A percentile compares a stretch with the other conserved stretches of the same genome.
Conservation (phyloP, 108 stramenopile genomes). For the Fragilaria crotonensis region DNA sequence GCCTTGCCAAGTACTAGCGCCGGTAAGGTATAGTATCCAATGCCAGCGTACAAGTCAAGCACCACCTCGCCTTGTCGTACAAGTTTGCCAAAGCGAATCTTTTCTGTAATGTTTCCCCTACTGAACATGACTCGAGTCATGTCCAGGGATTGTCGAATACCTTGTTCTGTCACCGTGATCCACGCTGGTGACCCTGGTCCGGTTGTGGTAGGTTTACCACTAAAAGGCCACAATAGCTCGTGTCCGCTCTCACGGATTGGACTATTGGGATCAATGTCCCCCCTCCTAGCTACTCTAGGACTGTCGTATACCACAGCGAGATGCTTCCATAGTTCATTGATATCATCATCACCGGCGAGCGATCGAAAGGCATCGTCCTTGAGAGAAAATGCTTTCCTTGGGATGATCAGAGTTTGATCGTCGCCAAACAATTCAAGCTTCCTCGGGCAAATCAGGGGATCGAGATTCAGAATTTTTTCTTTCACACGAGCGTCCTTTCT, state of each 20-base stretch:
- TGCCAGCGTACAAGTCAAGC: slow-evolving; percentile 93
- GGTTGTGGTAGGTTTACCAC: slow-evolving; percentile 12
- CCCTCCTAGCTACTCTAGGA: slow-evolving; percentile 61
- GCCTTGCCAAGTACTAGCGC: slow-evolving; percentile 73
- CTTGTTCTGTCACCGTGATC: slow-evolving; percentile 92
- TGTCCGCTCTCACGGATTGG: slow-evolving; percentile 67
- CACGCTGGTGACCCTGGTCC: slow-evolving; percentile 59
- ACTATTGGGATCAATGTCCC: slow-evolving; percentile 70
- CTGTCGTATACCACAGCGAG: slow-evolving; percentile 28
- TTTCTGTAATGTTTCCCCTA: slow-evolving; percentile 90
- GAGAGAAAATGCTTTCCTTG: slow-evolving; percentile 35
- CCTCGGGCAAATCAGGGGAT: slow-evolving; percentile 23
- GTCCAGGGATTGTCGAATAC: slow-evolving; percentile 86
- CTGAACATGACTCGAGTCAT: slow-evolving; percentile 92
- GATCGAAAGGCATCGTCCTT: neutral
- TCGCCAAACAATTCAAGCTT: slow-evolving; percentile 71
- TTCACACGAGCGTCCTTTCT: neutral
- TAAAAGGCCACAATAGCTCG: slow-evolving; percentile 51
- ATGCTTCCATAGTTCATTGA: slow-evolving; percentile 37
- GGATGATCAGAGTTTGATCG: slow-evolving; percentile 68
- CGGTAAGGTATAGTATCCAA: slow-evolving; percentile 95
- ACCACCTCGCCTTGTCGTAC: slow-evolving; percentile 65
- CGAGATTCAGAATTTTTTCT: slow-evolving; percentile 18
- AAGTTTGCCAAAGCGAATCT: slow-evolving; percentile 77
- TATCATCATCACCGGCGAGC: slow-evolving; percentile 2